phyloP scores from a whole-genome alignment of 2,329 filamentous ascomycete genomes.

The Colletotrichum echinochloae region DNA sequence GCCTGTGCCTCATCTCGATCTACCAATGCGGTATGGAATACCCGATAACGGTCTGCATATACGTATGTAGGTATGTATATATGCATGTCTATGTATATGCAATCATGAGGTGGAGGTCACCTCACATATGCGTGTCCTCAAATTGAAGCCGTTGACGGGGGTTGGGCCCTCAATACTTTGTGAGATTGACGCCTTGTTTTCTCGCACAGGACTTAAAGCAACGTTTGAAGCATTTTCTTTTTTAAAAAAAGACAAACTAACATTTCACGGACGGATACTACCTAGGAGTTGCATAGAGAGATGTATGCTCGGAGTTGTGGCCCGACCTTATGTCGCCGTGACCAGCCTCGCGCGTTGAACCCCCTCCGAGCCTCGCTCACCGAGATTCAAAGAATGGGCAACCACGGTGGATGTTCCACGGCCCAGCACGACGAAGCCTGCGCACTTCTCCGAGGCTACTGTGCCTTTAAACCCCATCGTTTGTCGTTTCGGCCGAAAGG shows the following conservation, averaged over 20 bases:
- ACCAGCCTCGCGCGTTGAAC: background rate
- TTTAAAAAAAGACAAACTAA: background rate
- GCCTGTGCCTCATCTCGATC: too few relatives aligned
- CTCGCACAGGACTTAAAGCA: background rate
- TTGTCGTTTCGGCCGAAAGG: too few relatives aligned
- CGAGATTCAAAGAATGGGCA: background rate
- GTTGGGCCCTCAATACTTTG: background rate
- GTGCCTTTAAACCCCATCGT: background rate
- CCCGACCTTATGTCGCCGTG: background rate
- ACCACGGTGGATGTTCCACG: too few relatives aligned
- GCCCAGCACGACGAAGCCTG: too few relatives aligned
- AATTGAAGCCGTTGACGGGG: too few relatives aligned
- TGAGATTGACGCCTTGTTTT: background rate
- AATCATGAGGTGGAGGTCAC: too few relatives aligned
- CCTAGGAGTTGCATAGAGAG: background rate
- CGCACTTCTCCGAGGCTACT: background rate
- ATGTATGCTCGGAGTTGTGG: background rate
- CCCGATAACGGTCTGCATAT: too few relatives aligned
- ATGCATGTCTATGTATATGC: too few relatives aligned
- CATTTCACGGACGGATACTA: background rate
- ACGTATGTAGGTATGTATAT: too few relatives aligned
- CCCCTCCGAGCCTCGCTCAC: background rate
- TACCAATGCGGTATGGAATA: too few relatives aligned
- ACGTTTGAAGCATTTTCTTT: background rate
- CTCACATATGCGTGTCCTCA: too few relatives aligned